Base-by-base conservation (phyloP, 1,139 yeast species). In the Lodderomyces pseudojiufengensis region DNA sequence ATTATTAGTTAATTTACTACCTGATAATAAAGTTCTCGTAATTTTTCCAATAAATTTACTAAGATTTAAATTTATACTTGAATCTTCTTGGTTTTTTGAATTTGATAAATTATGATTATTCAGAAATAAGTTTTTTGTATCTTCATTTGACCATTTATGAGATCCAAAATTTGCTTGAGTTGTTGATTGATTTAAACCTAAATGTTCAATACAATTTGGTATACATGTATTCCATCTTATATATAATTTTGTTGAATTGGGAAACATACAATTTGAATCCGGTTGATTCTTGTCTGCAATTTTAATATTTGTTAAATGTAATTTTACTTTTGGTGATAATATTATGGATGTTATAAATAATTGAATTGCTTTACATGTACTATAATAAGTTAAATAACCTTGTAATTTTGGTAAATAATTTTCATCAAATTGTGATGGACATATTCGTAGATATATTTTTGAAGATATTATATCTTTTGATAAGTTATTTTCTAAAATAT, bases 151-250 rank as follows among this genome's bases (percentile, higher is more conserved):
- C 73, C 73, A 65, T 23, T 55, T 50, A 43, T 65, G 73, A 2
- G 68, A 54, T 5, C 73, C 60, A 22, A 65, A 49, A 30, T 57
- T 59, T 20, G 65, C 76, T 35, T 55, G 65, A 24, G 69, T 61
- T 13, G 65, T 73, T 21, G 66, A 57, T 31, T 52, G 54, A 37
- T 44, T 35, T 10, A 45, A 44, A 2, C 44, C 39, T 27, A 76
- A 55, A 52, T 75, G 79, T 5, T 49, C 51, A 5, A 7, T 5
- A 45, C 82, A 76, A 5, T 74, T 74, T 20, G 71, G 70, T 13
- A 59, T 50, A 47, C 86, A 80, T 1, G 85, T 80, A 34, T 71
- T 63, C 86, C 87, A 82, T 39, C 81, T 64, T 2, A 82, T 57
- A 20, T 73, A 59, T 18, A 82, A 57, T 45, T 79, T 80, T 16